These are phyloP conservation scores for Neurospora discreta DNA, from an alignment of 495 filamentous ascomycete genomes.

Conservation along the genomic window DNA sequence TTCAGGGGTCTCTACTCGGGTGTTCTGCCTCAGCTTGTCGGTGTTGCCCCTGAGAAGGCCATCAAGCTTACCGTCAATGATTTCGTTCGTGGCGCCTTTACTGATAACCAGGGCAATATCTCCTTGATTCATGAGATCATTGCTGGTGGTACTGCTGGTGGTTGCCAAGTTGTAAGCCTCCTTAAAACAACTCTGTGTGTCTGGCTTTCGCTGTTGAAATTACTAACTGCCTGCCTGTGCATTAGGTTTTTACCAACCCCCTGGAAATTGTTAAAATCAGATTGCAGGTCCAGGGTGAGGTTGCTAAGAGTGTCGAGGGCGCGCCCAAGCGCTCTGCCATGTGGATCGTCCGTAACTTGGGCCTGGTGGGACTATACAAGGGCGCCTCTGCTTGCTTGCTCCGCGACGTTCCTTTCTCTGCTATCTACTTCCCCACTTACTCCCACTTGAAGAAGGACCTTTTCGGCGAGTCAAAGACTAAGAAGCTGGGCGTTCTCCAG, in stretches of 20 bases:
- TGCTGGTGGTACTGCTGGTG: slow-evolving; percentile 84
- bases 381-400: slow-evolving; percentile 93
- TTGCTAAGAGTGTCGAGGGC: slow-evolving; percentile 78
- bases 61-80: slow-evolving; percentile 99
- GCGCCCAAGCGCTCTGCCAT: slow-evolving; percentile 80
- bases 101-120: slow-evolving; percentile 69
- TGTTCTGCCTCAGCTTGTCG: slow-evolving; percentile 86
- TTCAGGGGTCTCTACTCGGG: slow-evolving; percentile 85
- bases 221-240: slow-evolving; percentile 7
- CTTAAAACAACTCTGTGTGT: not conserved
- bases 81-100: slow-evolving; percentile 65
- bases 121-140: slow-evolving; percentile 61
- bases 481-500: slow-evolving; percentile 86
- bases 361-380: slow-evolving; percentile 93
- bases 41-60: slow-evolving; percentile 95
- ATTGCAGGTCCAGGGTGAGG: slow-evolving; percentile 92
- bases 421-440: slow-evolving; percentile 98
- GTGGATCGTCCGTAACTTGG: slow-evolving; percentile 94
- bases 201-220: not conserved
- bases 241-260: slow-evolving; percentile 87
- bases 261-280: slow-evolving; percentile 99
- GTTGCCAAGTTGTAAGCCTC: slow-evolving; percentile 83
- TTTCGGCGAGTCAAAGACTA: slow-evolving; percentile 81
- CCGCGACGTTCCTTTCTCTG: slow-evolving; percentile 93
- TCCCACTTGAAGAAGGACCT: slow-evolving; percentile 84